Percentiles rank a stretch among this genome's conserved stretches.
These are phyloP conservation scores for Gypsophila paniculata DNA, from an alignment of 179 eudicot genomes.

Conservation along the genomic window DNA sequence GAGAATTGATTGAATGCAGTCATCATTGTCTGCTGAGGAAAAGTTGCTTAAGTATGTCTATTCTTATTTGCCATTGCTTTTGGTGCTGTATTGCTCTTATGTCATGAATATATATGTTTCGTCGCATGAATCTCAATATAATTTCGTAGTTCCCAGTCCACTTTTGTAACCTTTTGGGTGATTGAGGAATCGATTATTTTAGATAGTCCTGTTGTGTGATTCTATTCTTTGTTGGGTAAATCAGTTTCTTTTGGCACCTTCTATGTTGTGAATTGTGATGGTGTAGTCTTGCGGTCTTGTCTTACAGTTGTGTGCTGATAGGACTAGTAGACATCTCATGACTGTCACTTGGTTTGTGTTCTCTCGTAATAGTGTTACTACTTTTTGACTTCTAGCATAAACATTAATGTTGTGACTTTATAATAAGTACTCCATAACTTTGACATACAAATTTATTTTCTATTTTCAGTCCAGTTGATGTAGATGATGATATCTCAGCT, in stretches of 20 bases:
- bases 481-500: conserved; percentile 76
- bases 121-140: not conserved
- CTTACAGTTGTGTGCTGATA: not conserved
- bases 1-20: not conserved
- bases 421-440: not conserved
- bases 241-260: not conserved
- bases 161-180: not conserved
- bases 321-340: not conserved
- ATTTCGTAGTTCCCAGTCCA: not conserved
- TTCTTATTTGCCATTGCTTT: not conserved
- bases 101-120: not conserved
- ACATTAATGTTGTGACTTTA: not conserved
- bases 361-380: not conserved
- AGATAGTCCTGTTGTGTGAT: not conserved
- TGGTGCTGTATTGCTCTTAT: not conserved
- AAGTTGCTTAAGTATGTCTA: not conserved
- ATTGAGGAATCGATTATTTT: not conserved
- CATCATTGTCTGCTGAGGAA: not conserved
- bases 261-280: not conserved
- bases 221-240: not conserved
- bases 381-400: not conserved
- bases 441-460: not conserved
- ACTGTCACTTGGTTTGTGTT: not conserved
- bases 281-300: not conserved
- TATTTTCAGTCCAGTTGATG: conserved; percentile 82